Conservation (phyloP, 2,329 filamentous ascomycete species). For the Colletotrichum aenigma region DNA sequence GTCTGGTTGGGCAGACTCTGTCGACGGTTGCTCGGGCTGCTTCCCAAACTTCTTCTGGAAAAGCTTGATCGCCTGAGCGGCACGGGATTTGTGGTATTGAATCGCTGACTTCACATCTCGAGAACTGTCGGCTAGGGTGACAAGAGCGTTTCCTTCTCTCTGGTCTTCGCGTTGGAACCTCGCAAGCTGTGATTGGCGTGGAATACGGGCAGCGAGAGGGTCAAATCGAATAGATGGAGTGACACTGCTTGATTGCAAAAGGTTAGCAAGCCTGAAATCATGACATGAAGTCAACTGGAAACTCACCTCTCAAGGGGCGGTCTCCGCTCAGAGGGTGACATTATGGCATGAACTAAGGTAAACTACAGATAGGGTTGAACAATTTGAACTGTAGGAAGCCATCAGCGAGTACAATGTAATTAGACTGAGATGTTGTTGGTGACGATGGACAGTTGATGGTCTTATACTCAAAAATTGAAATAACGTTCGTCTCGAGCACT, state of each 20-base stretch:
- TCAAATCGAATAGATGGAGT: background rate
- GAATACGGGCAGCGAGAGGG: background rate
- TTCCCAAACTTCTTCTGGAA: conserved; percentile 1
- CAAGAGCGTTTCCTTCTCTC: background rate
- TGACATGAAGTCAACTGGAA: background rate
- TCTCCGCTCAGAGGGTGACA: background rate
- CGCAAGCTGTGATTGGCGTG: background rate
- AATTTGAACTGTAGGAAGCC: background rate
- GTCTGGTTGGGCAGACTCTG: background rate
- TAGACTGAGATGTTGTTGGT: background rate
- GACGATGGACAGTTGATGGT: background rate
- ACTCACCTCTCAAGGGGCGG: background rate
- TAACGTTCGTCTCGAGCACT: background rate
- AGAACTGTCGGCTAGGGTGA: background rate
- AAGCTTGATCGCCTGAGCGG: background rate
- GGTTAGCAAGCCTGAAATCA: background rate
- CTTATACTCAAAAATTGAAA: background rate
- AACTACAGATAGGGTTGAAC: background rate
- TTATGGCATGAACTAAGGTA: background rate
- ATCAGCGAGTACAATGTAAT: background rate
- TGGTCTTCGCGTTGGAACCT: background rate
- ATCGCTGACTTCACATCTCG: background rate
- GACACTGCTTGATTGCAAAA: background rate
- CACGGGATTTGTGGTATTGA: background rate
- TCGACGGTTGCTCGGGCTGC: background rate